Evolutionary conservation across 129 eudicot species (phyloP).

Genomic region (Pittosporum tobira): DNA sequence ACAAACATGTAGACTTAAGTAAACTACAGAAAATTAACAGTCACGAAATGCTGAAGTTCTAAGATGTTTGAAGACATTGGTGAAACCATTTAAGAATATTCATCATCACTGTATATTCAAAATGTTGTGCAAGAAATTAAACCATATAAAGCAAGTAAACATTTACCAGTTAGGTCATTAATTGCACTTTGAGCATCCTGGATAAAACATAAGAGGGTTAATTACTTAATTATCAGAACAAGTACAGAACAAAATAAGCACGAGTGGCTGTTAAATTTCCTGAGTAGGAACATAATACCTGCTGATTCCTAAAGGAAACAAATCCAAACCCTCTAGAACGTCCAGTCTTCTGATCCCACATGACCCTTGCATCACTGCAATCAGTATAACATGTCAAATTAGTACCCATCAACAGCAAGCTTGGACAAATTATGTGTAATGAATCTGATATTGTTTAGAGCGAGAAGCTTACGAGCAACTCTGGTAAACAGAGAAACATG

Average conservation of each 20-base stretch:
- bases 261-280: background rate
- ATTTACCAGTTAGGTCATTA: conserved; percentile 75
- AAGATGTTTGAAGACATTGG: background rate
- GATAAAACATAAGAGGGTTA: conserved; percentile 10
- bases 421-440: background rate
- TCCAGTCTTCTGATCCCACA: conserved; percentile 98
- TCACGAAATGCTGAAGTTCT: background rate
- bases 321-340: conserved; percentile 97
- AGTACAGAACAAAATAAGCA: background rate
- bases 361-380: conserved; percentile 83
- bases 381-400: conserved; percentile 7
- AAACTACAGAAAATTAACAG: background rate
- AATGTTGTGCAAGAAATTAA: background rate
- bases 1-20: background rate
- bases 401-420: background rate
- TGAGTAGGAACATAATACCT: conserved; percentile 32
- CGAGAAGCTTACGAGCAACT: conserved; percentile 80
- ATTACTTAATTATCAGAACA: conserved; percentile 13
- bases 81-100: background rate
- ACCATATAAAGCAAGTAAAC: background rate
- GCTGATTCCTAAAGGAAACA: conserved; percentile 88
- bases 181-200: conserved; percentile 98
- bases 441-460: background rate
- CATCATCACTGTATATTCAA: background rate
- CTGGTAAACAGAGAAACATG: conserved; percentile 76